Evolutionary conservation across 176 grass and related monocot genomes (phyloP), one percentile per base, ranked within the genome.

Genomic region (Rhynchospora pubera): DNA sequence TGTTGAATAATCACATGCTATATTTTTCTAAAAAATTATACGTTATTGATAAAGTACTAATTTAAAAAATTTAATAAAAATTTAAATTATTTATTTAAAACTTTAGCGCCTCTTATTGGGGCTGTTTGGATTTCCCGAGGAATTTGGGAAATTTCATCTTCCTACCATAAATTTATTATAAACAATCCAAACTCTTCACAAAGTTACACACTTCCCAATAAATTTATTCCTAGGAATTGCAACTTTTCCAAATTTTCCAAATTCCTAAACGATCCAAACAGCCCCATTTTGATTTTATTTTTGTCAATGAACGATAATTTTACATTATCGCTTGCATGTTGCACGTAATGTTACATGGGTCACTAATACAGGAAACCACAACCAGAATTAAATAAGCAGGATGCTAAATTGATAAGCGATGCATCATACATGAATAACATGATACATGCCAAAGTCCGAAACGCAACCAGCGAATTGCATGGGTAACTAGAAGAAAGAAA

Each of bases 401-500:
- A 10, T 51, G 5, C 51, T 24, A 81, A 34, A 48, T 11, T 28
- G 28, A 39, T 39, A 39, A 39, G 34, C 3, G 32, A 34, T 1
- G 4, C 34, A 39, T 39, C 34, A 39, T 39, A 39, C 34, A 39
- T 28, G 26, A 28, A 28, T 28, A 28, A 28, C 26, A 28, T 39
- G 30, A 23, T n/a, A 69, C 55, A n/a, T 61, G 53, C 51, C 24
- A 16, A 57, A 61, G 15, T 58, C 9, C 12, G 52, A 30, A 79
- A 61, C n/a, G 46, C 14, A 57, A 55, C 16, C 52, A 79, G 39
- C 53, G n/a, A 42, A 65, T 81, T 45, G 52, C 59, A 16, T 32
- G 79, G 22, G 59, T 46, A 79, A 65, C 39, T 52, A 19, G 6
- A 81, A 65, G 10, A 81, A 81, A 65, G 10, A 81, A 64, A 81